Conservation (phyloP, 1,284 basidiomycete species). For the Tilletia indica region DNA sequence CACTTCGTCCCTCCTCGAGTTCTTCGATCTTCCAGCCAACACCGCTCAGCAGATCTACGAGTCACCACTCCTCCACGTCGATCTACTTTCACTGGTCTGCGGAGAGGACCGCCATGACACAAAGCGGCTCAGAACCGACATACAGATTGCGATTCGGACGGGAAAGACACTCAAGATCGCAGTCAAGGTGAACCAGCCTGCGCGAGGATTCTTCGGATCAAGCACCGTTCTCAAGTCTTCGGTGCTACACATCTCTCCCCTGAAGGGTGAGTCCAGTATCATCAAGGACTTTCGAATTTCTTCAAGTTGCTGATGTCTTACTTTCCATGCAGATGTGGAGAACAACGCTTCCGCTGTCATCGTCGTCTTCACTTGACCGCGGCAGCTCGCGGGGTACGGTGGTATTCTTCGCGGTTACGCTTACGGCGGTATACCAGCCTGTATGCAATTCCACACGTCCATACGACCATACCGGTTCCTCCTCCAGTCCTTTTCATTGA, state of each 20-base stretch:
- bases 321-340: background rate
- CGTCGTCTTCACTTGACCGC: constrained; percentile 2
- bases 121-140: background rate
- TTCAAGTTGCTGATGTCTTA: background rate
- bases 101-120: constrained; percentile 13
- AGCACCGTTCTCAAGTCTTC: background rate
- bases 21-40: constrained; percentile 20
- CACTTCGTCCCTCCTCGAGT: constrained; percentile 19
- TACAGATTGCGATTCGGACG: constrained; percentile 12
- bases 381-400: too few species aligned
- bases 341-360: constrained; percentile 9
- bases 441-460: too few species aligned
- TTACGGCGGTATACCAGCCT: too few species aligned
- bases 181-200: constrained; percentile 10
- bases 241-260: background rate
- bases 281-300: background rate
- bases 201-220: background rate
- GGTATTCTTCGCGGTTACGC: too few species aligned
- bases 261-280: background rate
- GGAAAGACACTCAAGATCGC: constrained; percentile 16
- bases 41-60: constrained; percentile 18
- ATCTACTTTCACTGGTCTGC: constrained; percentile 25
- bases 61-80: constrained; percentile 24
- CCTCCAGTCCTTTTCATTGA: too few species aligned
- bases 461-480: too few species aligned